Evolutionary conservation across 495 filamentous ascomycete genomes (phyloP).

Genomic region (Friedmanniomyces endolithicus): DNA sequence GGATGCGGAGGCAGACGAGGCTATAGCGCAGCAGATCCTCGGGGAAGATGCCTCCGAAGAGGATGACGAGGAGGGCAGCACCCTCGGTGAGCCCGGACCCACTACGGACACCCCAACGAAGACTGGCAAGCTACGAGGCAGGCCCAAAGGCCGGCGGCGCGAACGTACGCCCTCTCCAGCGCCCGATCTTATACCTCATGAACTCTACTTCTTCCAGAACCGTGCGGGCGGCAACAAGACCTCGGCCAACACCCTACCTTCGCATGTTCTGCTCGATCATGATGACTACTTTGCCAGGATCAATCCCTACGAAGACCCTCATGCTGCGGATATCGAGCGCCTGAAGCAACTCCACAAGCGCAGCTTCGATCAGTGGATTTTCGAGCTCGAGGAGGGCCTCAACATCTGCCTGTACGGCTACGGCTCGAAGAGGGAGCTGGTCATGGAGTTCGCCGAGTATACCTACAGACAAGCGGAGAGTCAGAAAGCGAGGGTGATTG

Average conservation of each 20-base stretch:
- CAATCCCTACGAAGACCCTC: slow-evolving; percentile 54
- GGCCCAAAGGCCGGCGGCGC: slow-evolving; percentile 46
- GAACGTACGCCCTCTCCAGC: slow-evolving; percentile 71
- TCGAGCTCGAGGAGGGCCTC: slow-evolving; percentile 81
- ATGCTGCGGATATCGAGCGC: slow-evolving; percentile 55
- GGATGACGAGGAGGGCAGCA: slow-evolving; percentile 29
- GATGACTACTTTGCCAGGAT: slow-evolving; percentile 78
- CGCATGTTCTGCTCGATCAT: slow-evolving; percentile 62
- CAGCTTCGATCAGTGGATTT: slow-evolving; percentile 82
- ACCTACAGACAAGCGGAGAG: slow-evolving; percentile 36
- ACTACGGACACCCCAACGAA: slow-evolving; percentile 34
- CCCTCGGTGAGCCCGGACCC: slow-evolving; percentile 3
- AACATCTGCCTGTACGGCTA: slow-evolving; percentile 87
- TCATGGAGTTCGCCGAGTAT: slow-evolving; percentile 66
- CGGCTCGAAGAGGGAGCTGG: slow-evolving; percentile 69
- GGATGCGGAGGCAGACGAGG: slow-evolving; percentile 61
- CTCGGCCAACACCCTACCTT: slow-evolving; percentile 71
- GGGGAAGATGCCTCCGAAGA: slow-evolving; percentile 32
- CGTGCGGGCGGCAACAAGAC: slow-evolving; percentile 67
- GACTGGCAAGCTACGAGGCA: slow-evolving; percentile 37
- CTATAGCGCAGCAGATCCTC: slow-evolving; percentile 59
- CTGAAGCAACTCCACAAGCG: slow-evolving; percentile 63
- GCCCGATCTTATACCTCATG: slow-evolving; percentile 66
- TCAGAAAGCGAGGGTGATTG: slow-evolving; percentile 48
- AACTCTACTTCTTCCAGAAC: slow-evolving; percentile 90